Percentiles rank a stretch among this genome's conserved stretches.
Conservation (phyloP, 345 rosid genomes). For the Salix udensis region DNA sequence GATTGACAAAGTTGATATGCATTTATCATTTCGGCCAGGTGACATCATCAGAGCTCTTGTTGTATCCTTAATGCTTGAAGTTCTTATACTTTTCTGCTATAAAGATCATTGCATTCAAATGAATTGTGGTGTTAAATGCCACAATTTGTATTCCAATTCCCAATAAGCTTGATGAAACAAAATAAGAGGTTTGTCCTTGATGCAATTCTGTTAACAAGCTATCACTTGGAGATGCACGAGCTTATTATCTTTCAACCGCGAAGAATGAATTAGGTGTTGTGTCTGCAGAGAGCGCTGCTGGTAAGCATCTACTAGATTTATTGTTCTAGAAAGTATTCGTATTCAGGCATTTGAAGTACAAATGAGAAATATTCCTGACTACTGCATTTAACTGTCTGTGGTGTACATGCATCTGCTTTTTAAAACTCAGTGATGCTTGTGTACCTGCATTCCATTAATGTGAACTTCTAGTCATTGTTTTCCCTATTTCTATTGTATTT, state of each 20-base stretch:
- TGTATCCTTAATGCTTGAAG: constrained; percentile 56
- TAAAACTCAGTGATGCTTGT: too few relatives aligned
- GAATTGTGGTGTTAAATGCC: background rate
- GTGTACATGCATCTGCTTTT: too few relatives aligned
- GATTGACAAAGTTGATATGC: constrained; percentile 92
- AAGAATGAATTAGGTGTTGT: constrained; percentile 88
- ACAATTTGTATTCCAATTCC: background rate
- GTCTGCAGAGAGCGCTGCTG: constrained; percentile 81
- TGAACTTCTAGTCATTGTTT: too few relatives aligned
- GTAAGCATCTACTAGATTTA: constrained; percentile 31
- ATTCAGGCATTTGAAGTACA: background rate
- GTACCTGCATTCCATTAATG: too few relatives aligned
- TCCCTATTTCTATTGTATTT: too few relatives aligned
- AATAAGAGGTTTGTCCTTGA: constrained; percentile 18
- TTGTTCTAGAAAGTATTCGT: background rate
- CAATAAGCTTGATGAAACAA: background rate
- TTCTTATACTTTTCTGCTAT: background rate
- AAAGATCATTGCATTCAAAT: background rate
- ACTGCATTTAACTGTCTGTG: too few relatives aligned
- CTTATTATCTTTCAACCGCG: constrained; percentile 87
- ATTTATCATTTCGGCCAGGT: constrained; percentile 70
- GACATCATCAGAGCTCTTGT: constrained; percentile 86
- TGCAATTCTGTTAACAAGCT: constrained; percentile 38
- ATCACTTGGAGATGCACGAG: constrained; percentile 93
- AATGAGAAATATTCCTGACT: background rate